Evolutionary conservation across 2,329 filamentous ascomycete species (phyloP).

Genomic region (Setomelanomma holmii): DNA sequence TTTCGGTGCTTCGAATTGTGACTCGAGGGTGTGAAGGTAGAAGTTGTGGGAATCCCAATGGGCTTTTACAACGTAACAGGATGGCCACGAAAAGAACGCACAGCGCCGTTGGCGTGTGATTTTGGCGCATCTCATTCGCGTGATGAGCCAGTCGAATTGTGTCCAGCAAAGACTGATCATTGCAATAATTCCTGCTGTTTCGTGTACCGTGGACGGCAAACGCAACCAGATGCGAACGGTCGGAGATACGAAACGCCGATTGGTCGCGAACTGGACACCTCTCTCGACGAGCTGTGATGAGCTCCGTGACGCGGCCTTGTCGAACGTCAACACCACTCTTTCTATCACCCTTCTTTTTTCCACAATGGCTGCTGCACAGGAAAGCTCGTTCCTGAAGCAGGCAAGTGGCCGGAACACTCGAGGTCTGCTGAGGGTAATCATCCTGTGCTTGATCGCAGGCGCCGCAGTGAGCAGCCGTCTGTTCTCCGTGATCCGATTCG

Average conservation of each 20-base stretch:
- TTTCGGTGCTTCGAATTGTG: too few relatives aligned
- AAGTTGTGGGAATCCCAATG: too few relatives aligned
- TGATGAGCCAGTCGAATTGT: too few relatives aligned
- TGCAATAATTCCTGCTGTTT: too few relatives aligned
- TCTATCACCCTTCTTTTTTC: slow-evolving; percentile 25
- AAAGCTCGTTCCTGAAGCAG: slow-evolving; percentile 71
- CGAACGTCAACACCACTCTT: slow-evolving; percentile 36
- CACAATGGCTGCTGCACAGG: slow-evolving; percentile 50
- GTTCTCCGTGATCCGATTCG: slow-evolving; percentile 98
- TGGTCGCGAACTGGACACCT: slow-evolving; percentile 28
- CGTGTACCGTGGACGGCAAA: too few relatives aligned
- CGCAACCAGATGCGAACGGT: not conserved
- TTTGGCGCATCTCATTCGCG: too few relatives aligned
- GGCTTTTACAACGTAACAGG: too few relatives aligned
- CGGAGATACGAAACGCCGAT: slow-evolving; percentile 33
- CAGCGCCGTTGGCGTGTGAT: too few relatives aligned
- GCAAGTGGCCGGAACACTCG: slow-evolving; percentile 81
- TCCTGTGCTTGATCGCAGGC: slow-evolving; percentile 87
- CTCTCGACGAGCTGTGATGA: slow-evolving; percentile 19
- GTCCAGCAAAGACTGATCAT: too few relatives aligned
- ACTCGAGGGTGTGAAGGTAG: too few relatives aligned
- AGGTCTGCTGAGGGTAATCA: slow-evolving; percentile 85
- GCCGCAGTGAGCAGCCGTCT: slow-evolving; percentile 91
- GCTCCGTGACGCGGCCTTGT: slow-evolving; percentile 47
- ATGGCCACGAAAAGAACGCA: too few relatives aligned